These are phyloP conservation scores for Hansenula lynferdii DNA, from an alignment of 1,139 yeast species.

Conservation along the genomic window DNA sequence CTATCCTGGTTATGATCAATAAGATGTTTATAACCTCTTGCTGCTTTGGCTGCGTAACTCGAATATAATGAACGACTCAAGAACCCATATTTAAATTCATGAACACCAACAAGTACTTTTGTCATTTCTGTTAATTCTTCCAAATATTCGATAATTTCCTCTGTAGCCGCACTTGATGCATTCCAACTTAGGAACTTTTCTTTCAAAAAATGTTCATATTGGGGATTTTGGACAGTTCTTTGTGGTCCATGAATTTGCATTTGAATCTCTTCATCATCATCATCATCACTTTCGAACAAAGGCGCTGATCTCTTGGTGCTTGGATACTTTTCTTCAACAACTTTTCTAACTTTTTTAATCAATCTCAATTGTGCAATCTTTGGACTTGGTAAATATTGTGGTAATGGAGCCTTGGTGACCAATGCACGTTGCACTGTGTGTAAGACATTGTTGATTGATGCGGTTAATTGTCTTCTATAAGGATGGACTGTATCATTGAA, in stretches of 20 bases:
- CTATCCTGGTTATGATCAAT: slow-evolving; percentile 3
- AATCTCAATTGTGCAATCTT: slow-evolving; percentile 41
- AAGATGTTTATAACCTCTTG: slow-evolving; percentile 21
- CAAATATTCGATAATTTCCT: slow-evolving; percentile 43
- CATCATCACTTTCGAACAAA: slow-evolving; percentile 13
- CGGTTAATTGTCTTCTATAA: slow-evolving; percentile 40
- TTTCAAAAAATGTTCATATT: slow-evolving; percentile 27
- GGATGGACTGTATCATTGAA: slow-evolving; percentile 34
- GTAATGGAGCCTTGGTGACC: slow-evolving; percentile 38
- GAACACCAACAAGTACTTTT: slow-evolving; percentile 40
- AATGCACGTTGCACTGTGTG: slow-evolving; percentile 40
- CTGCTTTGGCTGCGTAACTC: slow-evolving; percentile 38
- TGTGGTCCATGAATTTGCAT: slow-evolving; percentile 10
- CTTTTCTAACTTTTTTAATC: slow-evolving; percentile 36
- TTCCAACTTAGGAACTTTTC: slow-evolving; percentile 45
- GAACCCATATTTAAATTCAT: slow-evolving; percentile 44
- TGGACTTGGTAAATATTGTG: slow-evolving; percentile 45
- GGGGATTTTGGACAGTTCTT: slow-evolving; percentile 4
- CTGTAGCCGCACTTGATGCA: slow-evolving; percentile 43
- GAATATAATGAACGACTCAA: slow-evolving; percentile 39
- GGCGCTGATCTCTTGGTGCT: slow-evolving; percentile 1
- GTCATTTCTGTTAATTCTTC: slow-evolving; percentile 40
- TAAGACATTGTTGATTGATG: slow-evolving; percentile 31
- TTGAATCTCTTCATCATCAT: slow-evolving; percentile 15
- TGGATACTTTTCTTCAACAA: slow-evolving; percentile 22